Percentiles rank a stretch among this genome's conserved stretches.
These are phyloP conservation scores for Phytophthora litchii DNA, from an alignment of 352 stramenopile species.

Conservation along the genomic window DNA sequence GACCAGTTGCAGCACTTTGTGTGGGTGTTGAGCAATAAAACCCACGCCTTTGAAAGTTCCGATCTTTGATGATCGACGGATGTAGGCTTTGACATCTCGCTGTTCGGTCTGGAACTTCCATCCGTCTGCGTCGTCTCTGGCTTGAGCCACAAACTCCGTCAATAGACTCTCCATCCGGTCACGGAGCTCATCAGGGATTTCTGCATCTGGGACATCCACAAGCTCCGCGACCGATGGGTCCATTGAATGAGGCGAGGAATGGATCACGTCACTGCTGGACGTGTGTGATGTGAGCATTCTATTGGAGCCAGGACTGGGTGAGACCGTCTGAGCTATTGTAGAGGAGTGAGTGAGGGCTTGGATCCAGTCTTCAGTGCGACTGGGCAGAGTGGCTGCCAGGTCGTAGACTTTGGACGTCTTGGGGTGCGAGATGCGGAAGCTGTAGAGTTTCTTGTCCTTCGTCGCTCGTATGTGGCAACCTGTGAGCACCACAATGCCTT, in stretches of 20 bases:
- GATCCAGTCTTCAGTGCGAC: constrained; percentile 67
- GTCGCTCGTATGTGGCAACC: constrained; percentile 55
- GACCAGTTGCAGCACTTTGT: constrained; percentile 60
- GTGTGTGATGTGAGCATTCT: constrained; percentile 9
- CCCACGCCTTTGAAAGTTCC: constrained; percentile 64
- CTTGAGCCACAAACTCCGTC: constrained; percentile 63
- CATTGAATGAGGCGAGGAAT: constrained; percentile 35
- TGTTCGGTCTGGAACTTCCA: constrained; percentile 72
- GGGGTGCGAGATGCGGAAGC: constrained; percentile 75
- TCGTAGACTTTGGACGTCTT: constrained; percentile 75
- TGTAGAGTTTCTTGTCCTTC: constrained; percentile 76
- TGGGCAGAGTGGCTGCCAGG: constrained; percentile 60
- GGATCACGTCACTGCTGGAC: constrained; percentile 30
- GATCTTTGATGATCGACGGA: constrained; percentile 46
- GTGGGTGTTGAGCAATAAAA: constrained; percentile 58
- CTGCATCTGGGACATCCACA: constrained; percentile 37
- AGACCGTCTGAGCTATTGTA: constrained; percentile 24
- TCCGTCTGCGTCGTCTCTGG: constrained; percentile 49
- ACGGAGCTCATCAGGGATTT: constrained; percentile 43
- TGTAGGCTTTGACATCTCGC: constrained; percentile 62
- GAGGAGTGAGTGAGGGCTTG: constrained; percentile 50
- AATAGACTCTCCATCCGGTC: constrained; percentile 59
- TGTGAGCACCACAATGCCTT: constrained; percentile 71
- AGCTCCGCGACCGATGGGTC: constrained; percentile 37
- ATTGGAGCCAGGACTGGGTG: constrained; percentile 4